These are phyloP conservation scores for Zopfia rhizophila DNA, from an alignment of 2,329 filamentous ascomycete species.

Conservation along the genomic window DNA sequence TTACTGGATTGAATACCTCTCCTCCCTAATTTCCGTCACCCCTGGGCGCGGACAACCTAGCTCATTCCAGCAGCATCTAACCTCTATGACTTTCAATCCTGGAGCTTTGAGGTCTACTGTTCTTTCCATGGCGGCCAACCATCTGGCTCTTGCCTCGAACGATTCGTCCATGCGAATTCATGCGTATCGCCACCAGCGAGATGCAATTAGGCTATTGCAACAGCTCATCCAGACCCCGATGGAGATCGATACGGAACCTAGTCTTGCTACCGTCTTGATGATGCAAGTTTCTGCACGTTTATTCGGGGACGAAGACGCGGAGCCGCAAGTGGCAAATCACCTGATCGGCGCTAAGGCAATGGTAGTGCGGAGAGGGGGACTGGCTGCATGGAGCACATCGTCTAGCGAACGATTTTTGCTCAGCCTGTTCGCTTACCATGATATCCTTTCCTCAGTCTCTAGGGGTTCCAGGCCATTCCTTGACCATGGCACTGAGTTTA, in stretches of 20 bases:
- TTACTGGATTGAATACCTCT: conserved; percentile 41
- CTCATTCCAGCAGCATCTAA: conserved; percentile 41
- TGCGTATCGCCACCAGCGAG: conserved; percentile 39
- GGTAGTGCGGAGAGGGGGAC: conserved; percentile 28
- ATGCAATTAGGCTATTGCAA: conserved; percentile 40
- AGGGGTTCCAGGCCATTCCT: conserved; percentile 36
- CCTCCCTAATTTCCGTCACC: conserved; percentile 36
- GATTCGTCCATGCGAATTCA: conserved; percentile 32
- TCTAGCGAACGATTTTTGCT: conserved; percentile 39
- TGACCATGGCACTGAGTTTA: conserved; percentile 32
- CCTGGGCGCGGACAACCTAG: conserved; percentile 29
- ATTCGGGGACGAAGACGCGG: conserved; percentile 37
- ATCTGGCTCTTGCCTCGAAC: conserved; percentile 34
- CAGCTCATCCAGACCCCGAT: conserved; percentile 34
- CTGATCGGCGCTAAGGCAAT: conserved; percentile 44
- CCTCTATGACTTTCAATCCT: conserved; percentile 37
- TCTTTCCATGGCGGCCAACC: conserved; percentile 45
- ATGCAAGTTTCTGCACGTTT: conserved; percentile 45
- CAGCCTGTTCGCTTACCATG: conserved; percentile 45
- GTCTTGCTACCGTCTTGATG: conserved; percentile 45
- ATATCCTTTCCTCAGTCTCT: conserved; percentile 44
- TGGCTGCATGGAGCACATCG: conserved; percentile 21
- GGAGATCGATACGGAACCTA: conserved; percentile 30
- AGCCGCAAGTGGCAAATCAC: conserved; percentile 40
- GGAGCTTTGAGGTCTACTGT: conserved; percentile 41